Percentiles rank a stretch among this genome's conserved stretches.
Evolutionary conservation across 2,329 filamentous ascomycete genomes (phyloP).

Genomic region (Lecanoromycetidae sp.): DNA sequence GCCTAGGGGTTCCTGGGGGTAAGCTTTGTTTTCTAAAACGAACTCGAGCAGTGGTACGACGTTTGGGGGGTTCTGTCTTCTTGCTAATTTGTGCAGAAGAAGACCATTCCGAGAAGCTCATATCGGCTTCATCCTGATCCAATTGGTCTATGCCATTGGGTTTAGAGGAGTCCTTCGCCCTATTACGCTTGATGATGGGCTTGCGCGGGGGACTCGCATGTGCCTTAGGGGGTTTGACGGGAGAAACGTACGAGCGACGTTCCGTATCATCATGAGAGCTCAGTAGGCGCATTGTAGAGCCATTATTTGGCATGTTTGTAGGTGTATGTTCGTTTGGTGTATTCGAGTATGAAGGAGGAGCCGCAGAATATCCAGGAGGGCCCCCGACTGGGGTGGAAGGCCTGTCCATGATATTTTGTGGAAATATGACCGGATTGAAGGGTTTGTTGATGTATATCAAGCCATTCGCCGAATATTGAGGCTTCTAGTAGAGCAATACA

Average conservation of each 20-base stretch:
- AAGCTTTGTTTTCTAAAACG: slow-evolving; percentile 22
- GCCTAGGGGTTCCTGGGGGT: slow-evolving; percentile 21
- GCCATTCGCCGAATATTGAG: neutral
- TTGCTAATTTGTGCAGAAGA: slow-evolving; percentile 14
- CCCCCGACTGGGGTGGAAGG: slow-evolving; percentile 16
- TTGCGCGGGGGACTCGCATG: slow-evolving; percentile 23
- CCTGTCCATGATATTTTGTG: slow-evolving; percentile 13
- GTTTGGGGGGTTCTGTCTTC: slow-evolving; percentile 7
- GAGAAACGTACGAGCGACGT: slow-evolving; percentile 23
- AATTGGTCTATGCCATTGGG: neutral
- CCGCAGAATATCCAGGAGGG: slow-evolving; percentile 15
- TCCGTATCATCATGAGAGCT: slow-evolving; percentile 30
- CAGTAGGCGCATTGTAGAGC: slow-evolving; percentile 34
- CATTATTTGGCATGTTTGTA: slow-evolving; percentile 22
- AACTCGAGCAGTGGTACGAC: slow-evolving; percentile 17
- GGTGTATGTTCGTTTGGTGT: slow-evolving; percentile 17
- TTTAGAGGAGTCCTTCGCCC: slow-evolving; percentile 11
- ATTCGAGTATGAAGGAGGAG: slow-evolving; percentile 17
- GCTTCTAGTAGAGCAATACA: too few species aligned
- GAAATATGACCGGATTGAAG: neutral
- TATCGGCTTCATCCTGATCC: slow-evolving; percentile 13
- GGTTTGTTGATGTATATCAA: neutral
- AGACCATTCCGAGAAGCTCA: slow-evolving; percentile 10
- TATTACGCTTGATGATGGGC: slow-evolving; percentile 6
- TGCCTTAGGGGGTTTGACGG: slow-evolving; percentile 22